phyloP scores from a whole-genome alignment of 2,329 filamentous ascomycete species.

The Pezicula radicicola region DNA sequence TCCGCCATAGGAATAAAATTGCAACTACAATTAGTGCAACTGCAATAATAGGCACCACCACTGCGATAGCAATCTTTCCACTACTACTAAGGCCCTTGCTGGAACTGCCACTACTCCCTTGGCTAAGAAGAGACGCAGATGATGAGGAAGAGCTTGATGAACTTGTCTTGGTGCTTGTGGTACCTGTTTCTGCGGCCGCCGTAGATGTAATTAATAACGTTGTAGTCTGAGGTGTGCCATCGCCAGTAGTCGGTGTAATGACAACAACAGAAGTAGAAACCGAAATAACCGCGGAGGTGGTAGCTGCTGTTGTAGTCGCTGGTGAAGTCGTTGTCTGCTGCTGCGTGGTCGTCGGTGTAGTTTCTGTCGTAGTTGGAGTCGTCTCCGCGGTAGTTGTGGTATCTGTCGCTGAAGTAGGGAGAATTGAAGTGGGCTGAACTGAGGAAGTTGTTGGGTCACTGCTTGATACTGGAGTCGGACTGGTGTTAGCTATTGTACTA shows the following conservation, averaged over 20 bases:
- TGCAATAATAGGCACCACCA: conserved; percentile 87
- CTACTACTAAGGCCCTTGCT: conserved; percentile 44
- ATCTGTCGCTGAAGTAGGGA: conserved; percentile 21
- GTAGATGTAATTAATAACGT: conserved; percentile 5
- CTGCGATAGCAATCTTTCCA: conserved; percentile 84
- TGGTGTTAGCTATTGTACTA: conserved; percentile 25
- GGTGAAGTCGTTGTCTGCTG: conserved; percentile 6
- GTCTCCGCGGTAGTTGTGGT: conserved; percentile 1
- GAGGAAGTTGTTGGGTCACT: conserved; percentile 20
- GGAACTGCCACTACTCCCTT: conserved; percentile 6
- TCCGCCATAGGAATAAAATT: conserved; percentile 83
- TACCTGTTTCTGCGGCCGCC: not conserved
- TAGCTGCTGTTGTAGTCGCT: conserved; percentile 7
- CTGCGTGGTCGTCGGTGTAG: conserved; percentile 9
- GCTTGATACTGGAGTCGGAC: conserved; percentile 18
- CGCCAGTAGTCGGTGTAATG: conserved; percentile 7
- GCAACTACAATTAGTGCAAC: conserved; percentile 77
- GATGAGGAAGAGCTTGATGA: conserved; percentile 15
- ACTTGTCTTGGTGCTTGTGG: conserved; percentile 8
- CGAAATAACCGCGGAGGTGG: not conserved
- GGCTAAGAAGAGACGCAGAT: conserved; percentile 18
- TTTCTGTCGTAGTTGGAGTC: conserved; percentile 5
- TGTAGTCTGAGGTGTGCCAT: not conserved
- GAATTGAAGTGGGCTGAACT: conserved; percentile 11
- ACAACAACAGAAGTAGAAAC: conserved; percentile 6